Evolutionary conservation across 1,139 yeast species (phyloP), one percentile per base, ranked within the genome.

Genomic region (Kluyveromyces sp.): DNA sequence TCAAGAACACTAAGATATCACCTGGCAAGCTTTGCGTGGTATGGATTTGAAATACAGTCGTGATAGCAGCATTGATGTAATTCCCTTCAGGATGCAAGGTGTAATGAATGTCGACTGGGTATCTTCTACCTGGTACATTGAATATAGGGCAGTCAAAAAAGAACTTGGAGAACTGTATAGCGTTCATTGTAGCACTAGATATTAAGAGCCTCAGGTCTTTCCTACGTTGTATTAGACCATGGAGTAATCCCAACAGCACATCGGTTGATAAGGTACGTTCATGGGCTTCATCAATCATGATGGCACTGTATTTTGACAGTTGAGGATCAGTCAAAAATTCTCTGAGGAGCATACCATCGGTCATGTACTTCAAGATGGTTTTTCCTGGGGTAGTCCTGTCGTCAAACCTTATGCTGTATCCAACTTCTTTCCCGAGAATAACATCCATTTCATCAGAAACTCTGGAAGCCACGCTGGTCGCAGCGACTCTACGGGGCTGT

Each of bases 241-340:
- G 88, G 28, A 92, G 66, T 31, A 92, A 69, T 3, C 95, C 94
- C 41, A 92, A 68, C 16, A 89, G 61, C n/a, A 92, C 78, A 63
- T 92, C 98, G 0, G 97, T 89, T n/a, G 86, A 81, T 22, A 89
- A 66, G 0, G 97, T 89, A 46, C 98, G 74, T 61, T 92, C 98
- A 60, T 92, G 98, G 0, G 98, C 97, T 65, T 92, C 98, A 65
- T 92, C 98, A 51, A 92, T 84, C 83, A 92, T 87, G 44, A 92
- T 68, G 0, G 85, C 94, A 1, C 92, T 78, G 58, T 88, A 89
- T 3, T 68, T 66, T 0, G 76, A 66, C 3, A 89, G 66, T 38
- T 74, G 75, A 0, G 95, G 88, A 55, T 89, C 96, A 1, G 74
- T 72, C 41, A 88, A 64, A 57, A 88, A 83, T 64, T 92, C 97